These are phyloP conservation scores for Phyllosticta citriasiana DNA, from an alignment of 2,329 filamentous ascomycete species.

Conservation along the genomic window DNA sequence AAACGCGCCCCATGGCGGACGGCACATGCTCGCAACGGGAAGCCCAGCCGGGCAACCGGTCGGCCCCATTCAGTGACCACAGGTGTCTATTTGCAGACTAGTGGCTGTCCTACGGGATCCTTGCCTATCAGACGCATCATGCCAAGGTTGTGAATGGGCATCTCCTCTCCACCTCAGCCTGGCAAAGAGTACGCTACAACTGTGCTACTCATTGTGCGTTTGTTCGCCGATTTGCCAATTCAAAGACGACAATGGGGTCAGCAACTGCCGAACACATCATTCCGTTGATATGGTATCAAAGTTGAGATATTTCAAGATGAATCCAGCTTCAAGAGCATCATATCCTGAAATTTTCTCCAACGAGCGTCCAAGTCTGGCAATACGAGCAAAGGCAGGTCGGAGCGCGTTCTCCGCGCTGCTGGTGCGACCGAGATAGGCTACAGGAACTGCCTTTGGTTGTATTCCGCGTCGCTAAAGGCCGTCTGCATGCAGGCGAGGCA, in stretches of 20 bases:
- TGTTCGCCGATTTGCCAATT: neutral
- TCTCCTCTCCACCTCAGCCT: neutral
- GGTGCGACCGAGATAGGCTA: conserved; percentile 2
- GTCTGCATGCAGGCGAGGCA: conserved; percentile 8
- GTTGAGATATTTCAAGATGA: neutral
- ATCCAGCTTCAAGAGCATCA: neutral
- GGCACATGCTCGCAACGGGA: neutral
- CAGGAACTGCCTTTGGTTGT: neutral
- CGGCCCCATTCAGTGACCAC: neutral
- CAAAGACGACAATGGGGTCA: neutral
- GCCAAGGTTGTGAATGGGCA: neutral
- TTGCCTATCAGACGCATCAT: neutral
- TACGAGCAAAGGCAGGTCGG: neutral
- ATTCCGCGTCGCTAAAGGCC: conserved; percentile 8
- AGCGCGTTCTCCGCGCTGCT: conserved; percentile 1
- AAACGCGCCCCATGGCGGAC: neutral
- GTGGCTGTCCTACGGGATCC: neutral
- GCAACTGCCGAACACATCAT: neutral
- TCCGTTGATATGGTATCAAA: neutral
- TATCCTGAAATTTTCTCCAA: neutral
- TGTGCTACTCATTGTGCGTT: neutral
- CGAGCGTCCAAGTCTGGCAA: neutral
- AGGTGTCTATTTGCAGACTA: neutral
- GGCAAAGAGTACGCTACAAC: neutral
- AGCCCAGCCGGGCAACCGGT: neutral